Evolutionary conservation across 345 rosid genomes (phyloP).

Genomic region (Pistacia integerrima): DNA sequence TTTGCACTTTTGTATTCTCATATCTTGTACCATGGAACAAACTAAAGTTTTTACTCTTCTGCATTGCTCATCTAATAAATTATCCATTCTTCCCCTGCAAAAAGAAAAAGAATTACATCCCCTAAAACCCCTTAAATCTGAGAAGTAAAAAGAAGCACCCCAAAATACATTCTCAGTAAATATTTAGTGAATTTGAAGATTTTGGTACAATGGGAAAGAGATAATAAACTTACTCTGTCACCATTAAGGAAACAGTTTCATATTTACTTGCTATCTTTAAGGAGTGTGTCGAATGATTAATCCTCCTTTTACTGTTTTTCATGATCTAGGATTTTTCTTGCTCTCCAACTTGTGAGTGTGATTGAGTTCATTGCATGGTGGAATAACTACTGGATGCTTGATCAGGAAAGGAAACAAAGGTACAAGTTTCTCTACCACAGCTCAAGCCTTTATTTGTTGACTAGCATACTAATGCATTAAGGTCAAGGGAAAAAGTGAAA

Average conservation of each 20-base stretch:
- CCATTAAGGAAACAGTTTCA: neutral
- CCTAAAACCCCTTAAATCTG: neutral
- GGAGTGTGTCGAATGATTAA: neutral
- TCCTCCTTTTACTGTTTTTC: neutral
- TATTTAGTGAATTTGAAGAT: neutral
- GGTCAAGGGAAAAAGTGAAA: neutral
- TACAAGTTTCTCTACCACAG: constrained; percentile 16
- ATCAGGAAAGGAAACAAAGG: constrained; percentile 58
- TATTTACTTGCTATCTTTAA: neutral
- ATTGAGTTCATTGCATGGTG: constrained; percentile 89
- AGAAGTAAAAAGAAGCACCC: neutral
- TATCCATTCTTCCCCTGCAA: neutral
- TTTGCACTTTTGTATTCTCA: neutral
- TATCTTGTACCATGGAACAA: neutral
- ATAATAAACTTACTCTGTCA: neutral
- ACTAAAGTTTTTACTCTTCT: neutral
- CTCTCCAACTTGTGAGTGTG: constrained; percentile 83
- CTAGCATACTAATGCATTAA: neutral
- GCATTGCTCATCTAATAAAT: neutral
- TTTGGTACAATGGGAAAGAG: neutral
- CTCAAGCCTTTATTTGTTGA: neutral
- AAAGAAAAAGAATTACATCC: neutral
- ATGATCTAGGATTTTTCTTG: constrained; percentile 63
- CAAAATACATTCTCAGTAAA: neutral
- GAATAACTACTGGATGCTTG: constrained; percentile 85